Evolutionary conservation across 139 green algal species (phyloP), one percentile per base, ranked within the genome.

Genomic region (Zygnema cylindricum): DNA sequence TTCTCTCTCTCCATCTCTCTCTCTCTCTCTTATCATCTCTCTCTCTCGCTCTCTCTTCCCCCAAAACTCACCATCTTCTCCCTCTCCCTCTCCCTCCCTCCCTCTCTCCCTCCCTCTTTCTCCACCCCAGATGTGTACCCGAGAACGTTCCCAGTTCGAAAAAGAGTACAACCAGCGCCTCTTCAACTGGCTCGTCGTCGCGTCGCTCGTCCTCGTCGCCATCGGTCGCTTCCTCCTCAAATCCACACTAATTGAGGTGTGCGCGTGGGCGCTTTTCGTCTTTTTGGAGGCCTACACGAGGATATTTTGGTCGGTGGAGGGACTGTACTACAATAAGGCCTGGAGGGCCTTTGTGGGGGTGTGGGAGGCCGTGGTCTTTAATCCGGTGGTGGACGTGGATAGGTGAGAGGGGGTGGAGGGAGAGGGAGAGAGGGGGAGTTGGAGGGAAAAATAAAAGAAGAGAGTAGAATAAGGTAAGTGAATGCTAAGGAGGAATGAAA

Each of bases 141-240:
- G 43, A 23, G 89, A 92, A 63, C 85, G 89, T 0, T 30, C 69
- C 2, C 76, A 84, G 43, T 92, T 92, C 69, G 25, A 91, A 0
- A 90, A 92, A 43, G 69, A 82, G 30, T 92, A 92, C 89, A 92
- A 92, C 63, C 77, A 91, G 42, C 89, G 89, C 0, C 84, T 92
- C 2, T 91, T 91, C 84, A 91, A 92, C 78, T 90, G 89, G 84
- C 63, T 92, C 16, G 77, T 92, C 30, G 75, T 90, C 77, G 35
- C 33, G 32, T 90, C 85, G 0, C 85, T 90, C 33, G 85, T 85
- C 0, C 33, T 90, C 0, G 85, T 90, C 1, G 85, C 86, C 35
- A 3, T 87, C 0, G 77, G 25, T 0, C 77, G 89, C n/a, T 92
- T 92, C 77, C 7, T 92, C 38, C 75, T 91, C 41, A 87, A 83